Percentiles rank a stretch among this genome's conserved stretches.
phyloP scores from a whole-genome alignment of 139 green algal genomes.

The Coccomyxa sp. region DNA sequence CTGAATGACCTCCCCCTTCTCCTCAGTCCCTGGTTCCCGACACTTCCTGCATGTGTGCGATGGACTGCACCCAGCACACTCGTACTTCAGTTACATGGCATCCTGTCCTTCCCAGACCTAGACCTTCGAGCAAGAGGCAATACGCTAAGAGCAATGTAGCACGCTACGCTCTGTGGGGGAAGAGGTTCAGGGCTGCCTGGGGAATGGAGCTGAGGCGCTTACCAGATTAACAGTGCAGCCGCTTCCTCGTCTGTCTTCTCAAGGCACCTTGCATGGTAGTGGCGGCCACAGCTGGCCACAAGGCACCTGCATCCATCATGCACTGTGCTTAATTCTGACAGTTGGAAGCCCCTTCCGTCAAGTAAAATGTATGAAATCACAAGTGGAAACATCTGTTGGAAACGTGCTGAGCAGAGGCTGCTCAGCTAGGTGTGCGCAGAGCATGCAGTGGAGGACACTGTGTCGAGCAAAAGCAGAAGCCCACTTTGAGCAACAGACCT shows the following conservation, averaged over 20 bases:
- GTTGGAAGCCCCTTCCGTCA: not conserved
- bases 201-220: not conserved
- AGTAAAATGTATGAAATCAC: not conserved
- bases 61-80: slow-evolving; percentile 11
- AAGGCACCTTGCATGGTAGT: slow-evolving; percentile 47
- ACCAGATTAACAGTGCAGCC: slow-evolving; percentile 17
- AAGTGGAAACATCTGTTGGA: not conserved
- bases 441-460: not conserved
- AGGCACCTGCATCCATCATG: slow-evolving; percentile 28
- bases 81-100: not conserved
- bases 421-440: not conserved
- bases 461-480: not conserved
- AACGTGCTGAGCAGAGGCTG: not conserved
- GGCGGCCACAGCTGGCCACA: slow-evolving; percentile 37
- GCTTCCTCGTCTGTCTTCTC: not conserved
- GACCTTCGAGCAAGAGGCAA: not conserved
- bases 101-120: not conserved
- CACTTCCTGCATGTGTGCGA: slow-evolving; percentile 26
- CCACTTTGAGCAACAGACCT: slow-evolving; percentile 2
- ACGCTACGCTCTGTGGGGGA: not conserved
- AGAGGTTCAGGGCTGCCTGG: not conserved
- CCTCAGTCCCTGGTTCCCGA: not conserved
- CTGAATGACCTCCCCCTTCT: slow-evolving; percentile 31
- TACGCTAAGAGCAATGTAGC: not conserved
- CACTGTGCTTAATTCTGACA: not conserved